These are phyloP conservation scores for Heliamphora exappendiculata DNA, from an alignment of 148 eudicot genomes.

Conservation along the genomic window DNA sequence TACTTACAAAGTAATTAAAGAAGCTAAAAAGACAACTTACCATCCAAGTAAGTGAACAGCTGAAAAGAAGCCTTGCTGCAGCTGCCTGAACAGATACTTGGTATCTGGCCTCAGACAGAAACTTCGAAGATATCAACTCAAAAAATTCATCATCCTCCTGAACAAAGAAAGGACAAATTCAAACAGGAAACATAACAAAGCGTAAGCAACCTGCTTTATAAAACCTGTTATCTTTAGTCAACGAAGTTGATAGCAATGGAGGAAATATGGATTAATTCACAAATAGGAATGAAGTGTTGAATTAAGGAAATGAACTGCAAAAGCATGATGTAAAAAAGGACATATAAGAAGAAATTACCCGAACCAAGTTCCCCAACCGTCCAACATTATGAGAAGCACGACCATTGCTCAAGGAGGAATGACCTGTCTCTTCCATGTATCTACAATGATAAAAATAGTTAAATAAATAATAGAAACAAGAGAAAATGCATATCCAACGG, in stretches of 20 bases:
- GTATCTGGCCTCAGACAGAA: conserved; percentile 70
- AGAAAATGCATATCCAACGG: not conserved
- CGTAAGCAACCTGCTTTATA: not conserved
- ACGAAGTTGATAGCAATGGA: not conserved
- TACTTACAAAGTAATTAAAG: not conserved
- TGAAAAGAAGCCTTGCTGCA: conserved; percentile 72
- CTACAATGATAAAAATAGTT: conserved; percentile 34
- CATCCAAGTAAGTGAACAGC: conserved; percentile 91
- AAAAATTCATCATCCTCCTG: conserved; percentile 98
- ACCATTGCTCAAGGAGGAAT: conserved; percentile 49
- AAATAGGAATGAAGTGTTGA: not conserved
- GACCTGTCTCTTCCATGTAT: conserved; percentile 67
- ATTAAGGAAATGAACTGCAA: not conserved
- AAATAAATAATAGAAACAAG: no score
- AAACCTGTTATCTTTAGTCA: not conserved
- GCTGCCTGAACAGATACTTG: conserved; percentile 79
- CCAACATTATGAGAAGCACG: conserved; percentile 80
- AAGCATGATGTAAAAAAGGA: not conserved
- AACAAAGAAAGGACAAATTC: conserved; percentile 15
- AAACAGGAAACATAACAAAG: conserved; percentile 7
- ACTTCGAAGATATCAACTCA: conserved; percentile 78
- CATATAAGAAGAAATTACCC: conserved; percentile 40
- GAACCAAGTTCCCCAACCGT: conserved; percentile 67
- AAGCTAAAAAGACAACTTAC: conserved; percentile 29
- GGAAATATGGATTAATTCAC: not conserved